A percentile compares a stretch with the other conserved stretches of the same genome.
phyloP scores from a whole-genome alignment of 1,139 yeast species.

The Kodamaea sp. region DNA sequence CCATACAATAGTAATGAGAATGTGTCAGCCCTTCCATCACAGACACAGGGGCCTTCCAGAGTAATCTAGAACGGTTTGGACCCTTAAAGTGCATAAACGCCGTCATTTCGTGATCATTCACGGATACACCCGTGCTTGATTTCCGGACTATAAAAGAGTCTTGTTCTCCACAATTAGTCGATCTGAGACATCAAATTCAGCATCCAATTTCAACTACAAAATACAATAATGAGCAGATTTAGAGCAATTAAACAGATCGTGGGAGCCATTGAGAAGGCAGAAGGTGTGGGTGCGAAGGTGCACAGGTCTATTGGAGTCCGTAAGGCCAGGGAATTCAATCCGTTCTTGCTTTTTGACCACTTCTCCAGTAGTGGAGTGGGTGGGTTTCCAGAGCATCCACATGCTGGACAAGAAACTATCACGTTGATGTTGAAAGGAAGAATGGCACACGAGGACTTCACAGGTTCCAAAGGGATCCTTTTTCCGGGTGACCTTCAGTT shows the following conservation, averaged over 20 bases:
- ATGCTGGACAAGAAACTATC: slow-evolving; percentile 86
- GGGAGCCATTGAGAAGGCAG: slow-evolving; percentile 73
- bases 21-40: too few species aligned
- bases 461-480: slow-evolving; percentile 75
- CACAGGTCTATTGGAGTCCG: slow-evolving; percentile 77
- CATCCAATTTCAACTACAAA: too few species aligned
- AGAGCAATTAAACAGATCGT: slow-evolving; percentile 62
- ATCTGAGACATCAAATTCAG: too few species aligned
- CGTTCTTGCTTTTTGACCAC: slow-evolving; percentile 83
- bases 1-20: too few species aligned
- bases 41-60: too few species aligned
- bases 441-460: slow-evolving; percentile 88
- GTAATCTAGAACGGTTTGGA: too few species aligned
- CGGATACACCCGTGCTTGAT: too few species aligned
- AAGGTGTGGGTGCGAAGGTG: slow-evolving; percentile 88
- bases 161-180: too few species aligned
- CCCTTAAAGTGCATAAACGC: too few species aligned
- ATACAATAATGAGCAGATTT: slow-evolving; percentile 2
- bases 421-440: slow-evolving; percentile 73
- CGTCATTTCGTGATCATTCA: too few species aligned
- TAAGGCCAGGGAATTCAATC: slow-evolving; percentile 70
- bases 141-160: too few species aligned
- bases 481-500: slow-evolving; percentile 87
- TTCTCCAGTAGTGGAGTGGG: slow-evolving; percentile 50
- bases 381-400: slow-evolving; percentile 92